These are phyloP conservation scores for Fraxinus sp. DNA, from an alignment of 305 asterid genomes.

Conservation along the genomic window DNA sequence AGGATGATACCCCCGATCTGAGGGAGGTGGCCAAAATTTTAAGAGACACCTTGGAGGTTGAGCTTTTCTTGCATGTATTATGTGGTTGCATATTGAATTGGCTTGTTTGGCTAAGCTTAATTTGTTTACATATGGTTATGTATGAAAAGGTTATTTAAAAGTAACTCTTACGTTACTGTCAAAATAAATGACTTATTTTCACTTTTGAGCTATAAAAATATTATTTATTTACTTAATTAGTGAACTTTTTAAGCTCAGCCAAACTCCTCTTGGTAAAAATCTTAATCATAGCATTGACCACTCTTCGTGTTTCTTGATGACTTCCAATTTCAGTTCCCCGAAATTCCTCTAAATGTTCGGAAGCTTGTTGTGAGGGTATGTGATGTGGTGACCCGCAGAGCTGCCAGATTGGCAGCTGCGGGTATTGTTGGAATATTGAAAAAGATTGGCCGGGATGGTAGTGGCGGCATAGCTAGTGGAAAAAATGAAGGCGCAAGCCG, in stretches of 20 bases:
- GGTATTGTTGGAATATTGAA: conserved; percentile 85
- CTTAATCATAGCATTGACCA: background rate
- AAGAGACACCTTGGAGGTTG: conserved; percentile 61
- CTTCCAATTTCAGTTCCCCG: conserved; percentile 48
- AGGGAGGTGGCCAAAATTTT: conserved; percentile 65
- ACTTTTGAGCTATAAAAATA: background rate
- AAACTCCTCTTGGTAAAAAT: background rate
- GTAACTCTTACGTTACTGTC: background rate
- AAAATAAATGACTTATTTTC: background rate
- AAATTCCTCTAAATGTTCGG: conserved; percentile 60
- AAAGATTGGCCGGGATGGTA: conserved; percentile 83
- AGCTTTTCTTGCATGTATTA: background rate
- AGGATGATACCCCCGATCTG: conserved; percentile 72
- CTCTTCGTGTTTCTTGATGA: background rate
- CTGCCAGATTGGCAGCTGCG: conserved; percentile 85
- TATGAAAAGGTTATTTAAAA: too few species aligned
- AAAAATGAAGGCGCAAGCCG: conserved; percentile 36
- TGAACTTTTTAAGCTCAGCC: background rate
- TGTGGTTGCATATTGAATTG: background rate
- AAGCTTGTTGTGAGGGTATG: conserved; percentile 75
- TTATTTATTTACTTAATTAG: background rate
- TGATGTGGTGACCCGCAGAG: conserved; percentile 73
- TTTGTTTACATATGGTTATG: background rate
- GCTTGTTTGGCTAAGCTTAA: background rate
- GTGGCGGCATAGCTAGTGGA: conserved; percentile 44